Evolutionary conservation across 129 eudicot species (phyloP).

Genomic region (Saposhnikovia divaricata): DNA sequence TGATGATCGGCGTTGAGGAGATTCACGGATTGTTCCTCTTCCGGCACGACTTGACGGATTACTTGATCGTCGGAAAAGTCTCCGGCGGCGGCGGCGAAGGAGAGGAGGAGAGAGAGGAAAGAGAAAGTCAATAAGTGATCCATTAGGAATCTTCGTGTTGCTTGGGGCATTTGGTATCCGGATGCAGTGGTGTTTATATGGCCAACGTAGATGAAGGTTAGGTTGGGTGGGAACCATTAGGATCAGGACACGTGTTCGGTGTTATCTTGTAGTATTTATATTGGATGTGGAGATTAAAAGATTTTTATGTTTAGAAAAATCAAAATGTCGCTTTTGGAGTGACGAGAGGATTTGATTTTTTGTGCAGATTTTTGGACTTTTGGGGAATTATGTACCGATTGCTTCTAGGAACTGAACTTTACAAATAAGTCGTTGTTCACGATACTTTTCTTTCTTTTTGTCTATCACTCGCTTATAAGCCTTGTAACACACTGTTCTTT

Average conservation of each 20-base stretch:
- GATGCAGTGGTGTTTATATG: background rate
- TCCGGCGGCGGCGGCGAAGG: background rate
- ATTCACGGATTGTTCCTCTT: conserved; percentile 30
- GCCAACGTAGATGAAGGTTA: background rate
- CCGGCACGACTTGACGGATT: conserved; percentile 60
- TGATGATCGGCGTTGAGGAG: conserved; percentile 72
- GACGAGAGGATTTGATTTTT: background rate
- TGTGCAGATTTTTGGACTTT: background rate
- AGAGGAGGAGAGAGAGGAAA: background rate
- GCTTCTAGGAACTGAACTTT: background rate
- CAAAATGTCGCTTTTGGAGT: background rate
- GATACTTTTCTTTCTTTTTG: background rate
- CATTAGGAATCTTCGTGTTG: background rate
- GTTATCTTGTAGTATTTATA: background rate
- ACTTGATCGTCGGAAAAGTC: background rate
- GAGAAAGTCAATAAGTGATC: background rate
- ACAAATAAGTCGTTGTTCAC: background rate
- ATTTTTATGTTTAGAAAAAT: background rate
- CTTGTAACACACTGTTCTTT: too few relatives aligned
- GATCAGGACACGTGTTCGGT: background rate
- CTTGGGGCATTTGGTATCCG: too few relatives aligned
- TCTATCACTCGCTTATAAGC: too few relatives aligned
- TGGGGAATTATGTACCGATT: background rate
- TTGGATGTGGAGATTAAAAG: background rate
- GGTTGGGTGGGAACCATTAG: background rate